Base-by-base conservation (phyloP, 176 grass and related monocot species). In the Paspalum vaginatum region DNA sequence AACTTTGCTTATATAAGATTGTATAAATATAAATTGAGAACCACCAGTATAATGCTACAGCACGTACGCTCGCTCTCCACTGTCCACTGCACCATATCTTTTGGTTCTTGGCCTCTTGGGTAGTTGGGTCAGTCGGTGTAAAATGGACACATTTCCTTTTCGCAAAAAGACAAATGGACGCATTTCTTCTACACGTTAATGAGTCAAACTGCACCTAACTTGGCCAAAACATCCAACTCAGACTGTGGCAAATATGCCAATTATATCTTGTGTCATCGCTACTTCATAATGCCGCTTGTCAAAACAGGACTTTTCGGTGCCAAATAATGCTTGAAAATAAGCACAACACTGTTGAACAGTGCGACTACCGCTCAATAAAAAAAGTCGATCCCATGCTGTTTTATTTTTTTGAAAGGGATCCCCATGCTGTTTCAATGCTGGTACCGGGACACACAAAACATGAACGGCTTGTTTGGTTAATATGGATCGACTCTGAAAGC, bases 121-220 rank as follows among this genome's bases (percentile, higher is more conserved):
- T 32, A 32, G 32, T 32, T 32, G 32, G 32, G 32, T 32, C 32
- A 32, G 32, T 32, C 32, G 32, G 32, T 32, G 32, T 32, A 32
- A 32, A 32, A 32, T 3, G 32, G 32, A 32, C 32, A 32, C 32
- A 32, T 32, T 32, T 32, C 32, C 32, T 32, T 32, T 32, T 3
- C 32, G 32, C 32, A 32, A 32, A 32, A 32, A 32, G 32, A 32
- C 6, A 32, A 61, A 27, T 27, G 58, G 58, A 61, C 58, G 14
- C 24, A 32, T 44, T 67, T 44, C 40, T 44, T 21, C 64, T 21
- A 44, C 64, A 12, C 64, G 43, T 67, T 67, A 64, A 64, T 68
- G 43, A 47, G 66, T 69, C 44, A 70, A 49, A 70, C 44, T 22
- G 3, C 44, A 49, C 68, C 68, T 50, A 70, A 70, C 68, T 66